phyloP scores from a whole-genome alignment of 192 early-diverging fungal genomes.

The Chytriomyces confervae region DNA sequence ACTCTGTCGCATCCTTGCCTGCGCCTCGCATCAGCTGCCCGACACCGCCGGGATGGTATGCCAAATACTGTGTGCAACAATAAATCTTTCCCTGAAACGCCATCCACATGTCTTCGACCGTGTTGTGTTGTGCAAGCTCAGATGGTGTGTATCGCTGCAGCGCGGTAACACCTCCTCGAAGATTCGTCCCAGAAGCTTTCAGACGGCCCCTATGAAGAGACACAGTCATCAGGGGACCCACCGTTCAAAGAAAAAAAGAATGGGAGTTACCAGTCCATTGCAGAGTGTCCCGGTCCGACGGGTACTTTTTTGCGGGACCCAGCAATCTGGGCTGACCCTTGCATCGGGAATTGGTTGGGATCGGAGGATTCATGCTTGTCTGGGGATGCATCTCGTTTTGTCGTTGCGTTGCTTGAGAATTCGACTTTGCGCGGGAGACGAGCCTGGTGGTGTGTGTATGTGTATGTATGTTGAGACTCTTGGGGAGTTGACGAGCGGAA shows the following conservation, averaged over 20 bases:
- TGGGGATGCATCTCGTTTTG: background rate
- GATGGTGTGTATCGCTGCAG: constrained; percentile 70
- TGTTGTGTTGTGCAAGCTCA: constrained; percentile 79
- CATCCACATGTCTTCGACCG: constrained; percentile 86
- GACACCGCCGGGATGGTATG: constrained; percentile 90
- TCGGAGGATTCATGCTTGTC: background rate
- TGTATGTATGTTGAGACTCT: too few species aligned
- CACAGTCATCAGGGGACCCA: too few species aligned
- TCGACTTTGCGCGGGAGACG: constrained; percentile 19
- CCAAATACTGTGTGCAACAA: constrained; percentile 86
- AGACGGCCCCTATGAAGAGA: constrained; percentile 89
- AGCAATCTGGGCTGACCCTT: constrained; percentile 25
- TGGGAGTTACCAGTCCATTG: constrained; percentile 34
- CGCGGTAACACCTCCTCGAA: constrained; percentile 63
- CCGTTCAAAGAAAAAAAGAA: too few species aligned
- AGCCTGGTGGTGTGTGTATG: background rate
- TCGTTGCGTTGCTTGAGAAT: background rate
- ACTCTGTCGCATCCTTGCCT: constrained; percentile 88
- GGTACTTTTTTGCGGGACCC: constrained; percentile 72
- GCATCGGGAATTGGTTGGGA: constrained; percentile 30
- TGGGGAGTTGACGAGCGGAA: background rate
- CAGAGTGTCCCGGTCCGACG: constrained; percentile 85
- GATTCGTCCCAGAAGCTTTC: constrained; percentile 72
- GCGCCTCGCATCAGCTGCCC: constrained; percentile 67
- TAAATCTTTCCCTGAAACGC: constrained; percentile 89